Evolutionary conservation across 345 rosid genomes (phyloP).

Genomic region (Syzygium aromaticum): DNA sequence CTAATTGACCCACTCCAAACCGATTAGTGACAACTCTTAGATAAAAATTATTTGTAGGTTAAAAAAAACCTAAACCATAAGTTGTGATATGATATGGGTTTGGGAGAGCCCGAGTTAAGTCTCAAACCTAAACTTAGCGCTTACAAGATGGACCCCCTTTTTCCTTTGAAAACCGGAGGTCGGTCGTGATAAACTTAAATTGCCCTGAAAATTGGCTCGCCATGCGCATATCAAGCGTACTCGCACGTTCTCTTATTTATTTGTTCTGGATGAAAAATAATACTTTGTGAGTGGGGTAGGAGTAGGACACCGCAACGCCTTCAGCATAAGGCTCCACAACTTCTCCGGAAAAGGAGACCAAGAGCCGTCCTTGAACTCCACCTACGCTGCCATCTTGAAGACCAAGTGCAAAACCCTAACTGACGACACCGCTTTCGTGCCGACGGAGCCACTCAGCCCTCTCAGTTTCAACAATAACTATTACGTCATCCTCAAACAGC

Average conservation of each 20-base stretch:
- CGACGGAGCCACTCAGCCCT: slow-evolving; percentile 9
- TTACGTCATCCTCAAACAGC: slow-evolving; percentile 10
- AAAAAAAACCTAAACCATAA: no score
- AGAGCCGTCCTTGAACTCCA: slow-evolving; percentile 19
- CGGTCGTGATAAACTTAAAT: background rate
- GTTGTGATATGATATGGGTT: no score
- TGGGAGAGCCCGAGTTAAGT: no score
- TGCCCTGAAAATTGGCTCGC: background rate
- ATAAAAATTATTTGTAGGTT: no score
- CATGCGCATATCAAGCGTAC: background rate
- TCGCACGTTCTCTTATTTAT: background rate
- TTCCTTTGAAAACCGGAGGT: no score
- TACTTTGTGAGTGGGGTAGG: slow-evolving; percentile 2
- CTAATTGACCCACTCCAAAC: no score
- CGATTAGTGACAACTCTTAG: no score
- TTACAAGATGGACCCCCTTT: no score
- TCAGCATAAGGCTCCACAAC: slow-evolving; percentile 29
- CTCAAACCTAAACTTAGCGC: no score
- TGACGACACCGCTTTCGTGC: slow-evolving; percentile 11
- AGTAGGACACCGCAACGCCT: slow-evolving; percentile 18
- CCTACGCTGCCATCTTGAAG: slow-evolving; percentile 12
- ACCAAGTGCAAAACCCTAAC: slow-evolving; percentile 7
- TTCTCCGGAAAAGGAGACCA: slow-evolving; percentile 32
- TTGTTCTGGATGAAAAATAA: background rate
- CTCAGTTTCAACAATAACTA: slow-evolving; percentile 15